These are phyloP conservation scores for Pneumocystis carinii DNA, from an alignment of 1,139 yeast genomes.

Conservation along the genomic window DNA sequence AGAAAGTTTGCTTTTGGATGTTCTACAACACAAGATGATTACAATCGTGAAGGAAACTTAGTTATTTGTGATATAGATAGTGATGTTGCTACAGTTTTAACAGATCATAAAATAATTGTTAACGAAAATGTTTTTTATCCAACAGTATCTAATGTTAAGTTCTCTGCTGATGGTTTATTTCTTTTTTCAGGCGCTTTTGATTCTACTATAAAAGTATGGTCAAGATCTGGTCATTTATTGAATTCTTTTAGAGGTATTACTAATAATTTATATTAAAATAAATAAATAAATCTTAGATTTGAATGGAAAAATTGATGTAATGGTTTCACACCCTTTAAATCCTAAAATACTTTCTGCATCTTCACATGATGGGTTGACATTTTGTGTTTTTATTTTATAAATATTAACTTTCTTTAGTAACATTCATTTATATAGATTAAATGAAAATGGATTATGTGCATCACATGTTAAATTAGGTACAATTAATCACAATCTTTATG, in stretches of 20 bases:
- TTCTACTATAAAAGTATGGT: slow-evolving; percentile 5
- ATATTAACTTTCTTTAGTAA: not conserved
- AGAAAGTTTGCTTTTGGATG: slow-evolving; percentile 5
- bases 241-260: not conserved
- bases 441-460: not conserved
- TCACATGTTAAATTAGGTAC: not conserved
- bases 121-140: slow-evolving; percentile 2
- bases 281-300: not conserved
- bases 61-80: slow-evolving; percentile 5
- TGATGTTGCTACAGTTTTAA: not conserved
- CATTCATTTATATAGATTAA: not conserved
- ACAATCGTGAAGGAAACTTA: slow-evolving; percentile 7
- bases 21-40: slow-evolving; percentile 3
- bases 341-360: not conserved
- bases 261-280: not conserved
- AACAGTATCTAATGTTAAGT: slow-evolving; percentile 5
- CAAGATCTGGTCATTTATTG: slow-evolving; percentile 1
- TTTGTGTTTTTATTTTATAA: not conserved
- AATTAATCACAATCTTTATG: slow-evolving; percentile 2
- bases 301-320: not conserved
- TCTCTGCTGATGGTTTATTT: slow-evolving; percentile 2
- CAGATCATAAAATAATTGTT: slow-evolving; percentile 2
- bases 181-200: slow-evolving; percentile 6
- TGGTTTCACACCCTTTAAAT: not conserved
- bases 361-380: not conserved